A percentile compares a stretch with the other conserved stretches of the same genome.
Evolutionary conservation across 768 basidiomycete genomes (phyloP).

Genomic region (Leccinum imitatum): DNA sequence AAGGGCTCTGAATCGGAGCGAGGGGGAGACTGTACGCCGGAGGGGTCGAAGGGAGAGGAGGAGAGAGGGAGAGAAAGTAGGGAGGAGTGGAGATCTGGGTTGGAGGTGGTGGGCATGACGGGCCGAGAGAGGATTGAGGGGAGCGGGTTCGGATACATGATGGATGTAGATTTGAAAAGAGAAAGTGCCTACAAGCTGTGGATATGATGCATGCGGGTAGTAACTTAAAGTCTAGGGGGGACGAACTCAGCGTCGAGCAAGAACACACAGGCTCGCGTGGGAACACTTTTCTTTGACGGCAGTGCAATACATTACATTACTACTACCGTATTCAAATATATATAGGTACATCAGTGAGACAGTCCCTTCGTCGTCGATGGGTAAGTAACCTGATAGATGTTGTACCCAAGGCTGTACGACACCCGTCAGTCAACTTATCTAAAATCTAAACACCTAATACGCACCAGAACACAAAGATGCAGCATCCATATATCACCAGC

Average conservation of each 20-base stretch:
- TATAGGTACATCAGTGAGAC: conserved; percentile 4
- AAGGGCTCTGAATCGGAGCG: conserved; percentile 31
- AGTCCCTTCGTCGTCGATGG: conserved; percentile 17
- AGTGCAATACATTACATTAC: conserved; percentile 6
- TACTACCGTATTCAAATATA: conserved; percentile 4
- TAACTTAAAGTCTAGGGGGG: background rate
- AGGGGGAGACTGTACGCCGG: conserved; percentile 15
- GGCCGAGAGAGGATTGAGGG: conserved; percentile 11
- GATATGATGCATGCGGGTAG: conserved; percentile 24
- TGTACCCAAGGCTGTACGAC: conserved; percentile 64
- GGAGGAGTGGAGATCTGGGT: conserved; percentile 12
- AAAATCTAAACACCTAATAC: conserved; percentile 27
- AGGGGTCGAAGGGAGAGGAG: conserved; percentile 18
- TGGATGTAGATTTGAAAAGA: background rate
- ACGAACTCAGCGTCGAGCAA: background rate
- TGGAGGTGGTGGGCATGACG: conserved; percentile 8
- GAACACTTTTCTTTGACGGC: conserved; percentile 18
- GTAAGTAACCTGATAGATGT: conserved; percentile 65
- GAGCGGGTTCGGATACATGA: conserved; percentile 16
- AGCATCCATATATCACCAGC: conserved; percentile 71
- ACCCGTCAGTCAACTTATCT: conserved; percentile 9
- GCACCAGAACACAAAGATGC: conserved; percentile 87
- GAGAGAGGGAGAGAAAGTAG: background rate
- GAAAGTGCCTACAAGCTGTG: conserved; percentile 7
- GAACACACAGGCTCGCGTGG: conserved; percentile 22